These are phyloP conservation scores for Podospora pseudoanserina DNA, from an alignment of 495 filamentous ascomycete genomes.

Conservation along the genomic window DNA sequence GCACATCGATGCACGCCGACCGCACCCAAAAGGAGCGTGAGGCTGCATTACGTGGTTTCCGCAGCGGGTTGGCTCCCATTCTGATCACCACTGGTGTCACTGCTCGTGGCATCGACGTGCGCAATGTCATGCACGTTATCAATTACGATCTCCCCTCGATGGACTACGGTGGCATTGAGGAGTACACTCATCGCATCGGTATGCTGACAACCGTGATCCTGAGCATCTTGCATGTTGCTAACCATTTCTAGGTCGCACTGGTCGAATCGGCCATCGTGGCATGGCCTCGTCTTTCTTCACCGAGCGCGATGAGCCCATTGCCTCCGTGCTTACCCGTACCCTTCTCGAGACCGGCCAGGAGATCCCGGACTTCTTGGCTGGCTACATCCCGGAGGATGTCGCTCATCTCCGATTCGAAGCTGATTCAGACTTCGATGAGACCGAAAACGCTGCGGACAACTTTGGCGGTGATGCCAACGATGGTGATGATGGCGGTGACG, in stretches of 20 bases:
- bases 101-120: constrained; percentile 87
- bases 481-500: constrained; percentile 13
- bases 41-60: constrained; percentile 86
- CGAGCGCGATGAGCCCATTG: constrained; percentile 63
- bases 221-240: neutral
- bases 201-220: constrained; percentile 24
- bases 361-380: constrained; percentile 77
- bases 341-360: constrained; percentile 73
- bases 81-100: constrained; percentile 80
- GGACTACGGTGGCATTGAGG: constrained; percentile 78
- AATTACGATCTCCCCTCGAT: constrained; percentile 80
- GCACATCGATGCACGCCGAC: constrained; percentile 79
- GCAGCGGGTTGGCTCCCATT: constrained; percentile 66
- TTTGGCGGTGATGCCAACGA: constrained; percentile 9
- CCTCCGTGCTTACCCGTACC: constrained; percentile 65
- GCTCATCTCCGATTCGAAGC: constrained; percentile 56
- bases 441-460: constrained; percentile 16
- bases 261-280: constrained; percentile 84
- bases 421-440: constrained; percentile 57
- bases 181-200: constrained; percentile 95
- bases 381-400: constrained; percentile 54
- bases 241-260: constrained; percentile 73
- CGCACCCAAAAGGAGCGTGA: constrained; percentile 91
- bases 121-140: constrained; percentile 82
- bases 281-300: constrained; percentile 86